Evolutionary conservation across 306 rosid species (phyloP).

Genomic region (Acacia melanoxylon): DNA sequence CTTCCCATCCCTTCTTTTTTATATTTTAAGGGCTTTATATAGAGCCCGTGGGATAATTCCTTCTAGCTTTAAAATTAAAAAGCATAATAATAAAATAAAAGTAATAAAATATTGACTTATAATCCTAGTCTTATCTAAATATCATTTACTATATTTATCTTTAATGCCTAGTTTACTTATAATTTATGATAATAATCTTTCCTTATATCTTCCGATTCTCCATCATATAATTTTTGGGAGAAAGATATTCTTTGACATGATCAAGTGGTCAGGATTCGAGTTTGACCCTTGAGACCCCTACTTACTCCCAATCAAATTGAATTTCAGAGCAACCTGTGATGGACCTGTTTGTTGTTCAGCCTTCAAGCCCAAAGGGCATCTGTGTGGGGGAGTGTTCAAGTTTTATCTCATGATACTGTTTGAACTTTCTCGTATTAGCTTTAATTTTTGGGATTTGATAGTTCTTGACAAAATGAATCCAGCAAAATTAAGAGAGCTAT

Average conservation of each 20-base stretch:
- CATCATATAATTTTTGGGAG: not conserved
- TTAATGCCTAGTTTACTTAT: not conserved
- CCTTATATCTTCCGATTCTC: not conserved
- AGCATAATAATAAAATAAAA: not conserved
- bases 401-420: not conserved
- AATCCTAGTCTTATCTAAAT: not conserved
- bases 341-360: conserved; percentile 2
- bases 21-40: not conserved
- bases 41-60: not conserved
- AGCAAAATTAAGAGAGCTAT: not conserved
- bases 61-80: not conserved
- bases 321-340: not conserved
- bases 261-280: not conserved
- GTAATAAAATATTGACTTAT: not conserved
- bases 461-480: not conserved
- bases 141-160: not conserved
- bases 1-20: not conserved
- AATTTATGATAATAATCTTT: not conserved
- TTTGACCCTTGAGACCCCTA: not conserved
- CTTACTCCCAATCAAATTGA: not conserved
- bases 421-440: not conserved
- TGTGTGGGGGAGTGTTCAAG: not conserved
- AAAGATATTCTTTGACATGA: not conserved
- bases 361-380: not conserved
- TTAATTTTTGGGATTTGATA: not conserved